phyloP scores from a whole-genome alignment of 148 eudicot genomes.

The Camellia lanceoleosa region DNA sequence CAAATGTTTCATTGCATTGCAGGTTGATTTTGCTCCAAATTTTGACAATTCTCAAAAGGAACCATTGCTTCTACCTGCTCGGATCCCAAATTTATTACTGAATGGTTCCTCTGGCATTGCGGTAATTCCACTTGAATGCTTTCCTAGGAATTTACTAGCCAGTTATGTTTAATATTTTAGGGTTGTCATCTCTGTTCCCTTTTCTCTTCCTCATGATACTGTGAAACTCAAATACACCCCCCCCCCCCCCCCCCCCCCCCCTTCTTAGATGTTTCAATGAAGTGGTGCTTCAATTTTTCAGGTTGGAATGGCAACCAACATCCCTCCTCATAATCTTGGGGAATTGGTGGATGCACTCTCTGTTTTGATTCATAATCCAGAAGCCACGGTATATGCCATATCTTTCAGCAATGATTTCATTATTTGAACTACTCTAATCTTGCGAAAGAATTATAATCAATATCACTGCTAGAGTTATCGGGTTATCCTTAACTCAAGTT shows the following conservation, averaged over 20 bases:
- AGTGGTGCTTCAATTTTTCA: constrained; percentile 24
- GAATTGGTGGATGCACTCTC: constrained; percentile 94
- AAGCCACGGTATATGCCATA: constrained; percentile 72
- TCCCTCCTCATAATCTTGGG: constrained; percentile 98
- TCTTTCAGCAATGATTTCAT: constrained; percentile 11
- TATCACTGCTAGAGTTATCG: no score
- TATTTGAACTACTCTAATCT: neutral
- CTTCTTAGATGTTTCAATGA: neutral
- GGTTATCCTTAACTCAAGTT: no score
- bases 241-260: no score
- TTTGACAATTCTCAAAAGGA: constrained; percentile 93
- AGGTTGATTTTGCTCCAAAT: constrained; percentile 95
- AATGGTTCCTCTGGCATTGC: constrained; percentile 98
- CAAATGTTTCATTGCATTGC: constrained; percentile 23
- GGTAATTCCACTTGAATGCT: constrained; percentile 39
- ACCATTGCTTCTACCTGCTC: constrained; percentile 85
- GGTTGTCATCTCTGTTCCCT: neutral
- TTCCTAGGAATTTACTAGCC: constrained; percentile 10
- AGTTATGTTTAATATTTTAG: neutral
- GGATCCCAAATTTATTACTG: constrained; percentile 77
- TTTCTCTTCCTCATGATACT: neutral
- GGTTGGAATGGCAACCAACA: constrained; percentile 99
- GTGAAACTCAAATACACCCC: neutral
- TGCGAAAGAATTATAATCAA: no score
- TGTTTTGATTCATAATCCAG: constrained; percentile 86